phyloP scores from a whole-genome alignment of 2,329 filamentous ascomycete genomes.

The Phialophora verrucosa region DNA sequence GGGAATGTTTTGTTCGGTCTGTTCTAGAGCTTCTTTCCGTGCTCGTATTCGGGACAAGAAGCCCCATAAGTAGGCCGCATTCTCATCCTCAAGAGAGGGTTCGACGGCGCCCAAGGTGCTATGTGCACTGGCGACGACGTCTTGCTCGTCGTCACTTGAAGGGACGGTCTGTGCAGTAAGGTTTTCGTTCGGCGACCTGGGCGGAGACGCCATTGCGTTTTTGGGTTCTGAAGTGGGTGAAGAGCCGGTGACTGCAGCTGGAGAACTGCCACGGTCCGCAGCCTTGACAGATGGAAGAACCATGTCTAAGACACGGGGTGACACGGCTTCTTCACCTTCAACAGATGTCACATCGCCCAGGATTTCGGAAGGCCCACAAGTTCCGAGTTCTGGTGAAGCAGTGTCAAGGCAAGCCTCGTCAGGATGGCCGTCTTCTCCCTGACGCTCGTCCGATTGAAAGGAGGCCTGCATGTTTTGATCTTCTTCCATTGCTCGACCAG shows the following conservation, averaged over 20 bases:
- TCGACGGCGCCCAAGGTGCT: neutral
- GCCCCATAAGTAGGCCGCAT: slow-evolving; percentile 39
- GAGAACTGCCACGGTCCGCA: slow-evolving; percentile 5
- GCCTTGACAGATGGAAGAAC: neutral
- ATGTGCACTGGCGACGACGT: neutral
- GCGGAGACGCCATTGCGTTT: neutral
- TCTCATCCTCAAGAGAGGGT: slow-evolving; percentile 32
- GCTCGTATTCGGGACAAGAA: slow-evolving; percentile 37
- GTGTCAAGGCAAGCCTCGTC: neutral
- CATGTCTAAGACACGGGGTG: slow-evolving; percentile 19
- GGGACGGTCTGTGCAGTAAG: neutral
- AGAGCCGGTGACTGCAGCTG: neutral
- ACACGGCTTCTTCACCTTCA: neutral
- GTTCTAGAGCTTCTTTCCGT: slow-evolving; percentile 28
- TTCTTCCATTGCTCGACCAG: neutral
- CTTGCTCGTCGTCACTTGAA: neutral
- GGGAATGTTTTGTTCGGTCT: neutral
- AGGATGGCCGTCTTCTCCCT: slow-evolving; percentile 2
- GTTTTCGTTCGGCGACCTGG: neutral
- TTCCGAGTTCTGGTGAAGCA: slow-evolving; percentile 12
- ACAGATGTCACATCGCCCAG: neutral
- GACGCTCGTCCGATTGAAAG: neutral
- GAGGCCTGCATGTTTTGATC: slow-evolving; percentile 7
- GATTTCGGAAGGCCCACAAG: neutral
- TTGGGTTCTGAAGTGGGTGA: neutral